Evolutionary conservation across 2,329 filamentous ascomycete species (phyloP).

Genomic region (Cladosporium sp.): DNA sequence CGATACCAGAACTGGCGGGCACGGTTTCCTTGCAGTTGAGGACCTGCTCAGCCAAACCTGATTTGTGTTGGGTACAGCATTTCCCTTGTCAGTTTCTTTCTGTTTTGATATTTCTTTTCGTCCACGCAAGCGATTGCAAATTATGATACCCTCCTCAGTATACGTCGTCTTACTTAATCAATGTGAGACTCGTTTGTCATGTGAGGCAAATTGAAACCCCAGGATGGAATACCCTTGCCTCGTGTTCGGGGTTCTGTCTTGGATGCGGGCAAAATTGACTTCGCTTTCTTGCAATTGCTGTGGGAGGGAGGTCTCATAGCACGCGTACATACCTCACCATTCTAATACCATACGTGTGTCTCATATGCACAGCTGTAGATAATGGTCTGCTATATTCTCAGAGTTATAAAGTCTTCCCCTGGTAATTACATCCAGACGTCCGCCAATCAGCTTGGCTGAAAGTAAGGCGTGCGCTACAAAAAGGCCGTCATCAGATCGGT

Average conservation of each 20-base stretch:
- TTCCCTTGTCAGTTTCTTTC: background rate
- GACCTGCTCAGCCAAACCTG: slow-evolving; percentile 18
- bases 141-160: slow-evolving; percentile 27
- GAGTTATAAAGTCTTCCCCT: too few relatives aligned
- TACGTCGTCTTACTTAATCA: slow-evolving; percentile 28
- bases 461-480: background rate
- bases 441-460: slow-evolving; percentile 2
- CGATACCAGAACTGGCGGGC: slow-evolving; percentile 17
- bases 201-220: slow-evolving; percentile 25
- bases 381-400: too few relatives aligned
- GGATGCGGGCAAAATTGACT: slow-evolving; percentile 13
- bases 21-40: slow-evolving; percentile 19
- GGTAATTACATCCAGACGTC: background rate
- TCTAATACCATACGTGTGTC: background rate
- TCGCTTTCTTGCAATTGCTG: slow-evolving; percentile 11
- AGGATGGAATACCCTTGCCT: slow-evolving; percentile 1
- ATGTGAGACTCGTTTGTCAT: slow-evolving; percentile 33
- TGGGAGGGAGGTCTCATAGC: slow-evolving; percentile 13
- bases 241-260: background rate
- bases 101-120: background rate
- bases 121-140: background rate
- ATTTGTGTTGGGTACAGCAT: background rate
- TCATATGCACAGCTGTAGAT: too few relatives aligned
- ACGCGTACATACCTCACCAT: slow-evolving; percentile 8
- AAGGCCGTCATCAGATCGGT: too few relatives aligned